Base-by-base conservation (phyloP, 306 rosid species). In the Pyrus bretschneideri region DNA sequence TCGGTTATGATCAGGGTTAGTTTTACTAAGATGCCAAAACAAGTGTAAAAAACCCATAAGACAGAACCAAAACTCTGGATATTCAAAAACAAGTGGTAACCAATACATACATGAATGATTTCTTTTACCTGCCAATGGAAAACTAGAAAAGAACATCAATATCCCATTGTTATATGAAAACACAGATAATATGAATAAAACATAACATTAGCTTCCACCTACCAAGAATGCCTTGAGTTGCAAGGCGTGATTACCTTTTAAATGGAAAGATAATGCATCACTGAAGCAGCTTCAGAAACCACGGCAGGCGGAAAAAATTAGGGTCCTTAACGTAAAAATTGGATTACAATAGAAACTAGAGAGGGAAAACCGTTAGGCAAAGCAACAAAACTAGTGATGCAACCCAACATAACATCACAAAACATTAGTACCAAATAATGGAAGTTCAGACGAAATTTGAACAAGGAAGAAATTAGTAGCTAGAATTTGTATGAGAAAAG, bases 41-140 rank as follows among this genome's bases (percentile, higher is more conserved):
- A 29, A 31, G 0, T 70, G n/a, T 29, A 4, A 25, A 22, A 69
- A 18, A 10, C 9, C 29, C 19, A 70, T 29, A 49, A 49, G 44
- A 29, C 62, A 17, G 44, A 23, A 13, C 46, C 11, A 49, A 51
- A 51, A 70, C 35, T 54, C 44, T 45, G 61, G 38, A 29, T 23
- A 51, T 54, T 49, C 6, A 51, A 62, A 63, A 63, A 72, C 55
- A 81, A 67, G 63, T 74, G 73, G 51, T 33, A 31, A 71, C 51
- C 79, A 79, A 80, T 44, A 31, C 27, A 61, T 1, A 31, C 33
- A 61, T 1, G 66, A 82, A 83, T 58, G 81, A 81, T 76, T 74
- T 79, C 83, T 76, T 88, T 75, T 79, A 87, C 88, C 93, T 85
- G 93, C 81, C 86, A 88, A 74, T 76, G 46, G 46, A 73, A 78